Conservation (phyloP, 768 basidiomycete species). For the Termitomyces sp. region DNA sequence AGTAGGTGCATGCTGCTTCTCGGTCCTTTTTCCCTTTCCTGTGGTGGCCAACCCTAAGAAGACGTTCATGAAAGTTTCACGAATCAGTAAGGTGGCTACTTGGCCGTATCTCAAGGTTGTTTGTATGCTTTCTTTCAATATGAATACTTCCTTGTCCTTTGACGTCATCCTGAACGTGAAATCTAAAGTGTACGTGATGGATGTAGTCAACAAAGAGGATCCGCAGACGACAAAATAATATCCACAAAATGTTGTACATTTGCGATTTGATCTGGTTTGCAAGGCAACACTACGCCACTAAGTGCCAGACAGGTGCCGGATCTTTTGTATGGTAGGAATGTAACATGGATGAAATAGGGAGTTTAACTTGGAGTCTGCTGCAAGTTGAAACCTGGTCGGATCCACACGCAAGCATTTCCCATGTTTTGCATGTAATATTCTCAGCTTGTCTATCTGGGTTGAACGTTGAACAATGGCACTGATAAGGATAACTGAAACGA, state of each 20-base stretch:
- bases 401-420: background rate
- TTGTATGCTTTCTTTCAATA: background rate
- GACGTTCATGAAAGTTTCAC: background rate
- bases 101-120: background rate
- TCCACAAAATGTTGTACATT: no score
- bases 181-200: background rate
- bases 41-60: background rate
- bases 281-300: no score
- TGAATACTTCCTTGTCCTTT: background rate
- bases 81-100: background rate
- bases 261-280: no score
- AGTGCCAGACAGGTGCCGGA: no score
- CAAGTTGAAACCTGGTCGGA: background rate
- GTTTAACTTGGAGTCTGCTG: background rate
- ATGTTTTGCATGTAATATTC: background rate
- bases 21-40: background rate
- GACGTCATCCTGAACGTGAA: background rate
- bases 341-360: no score
- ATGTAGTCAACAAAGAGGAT: no score
- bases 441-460: background rate
- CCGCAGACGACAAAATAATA: no score
- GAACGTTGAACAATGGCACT: no score
- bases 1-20: constrained; percentile 1
- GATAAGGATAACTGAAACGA: background rate
- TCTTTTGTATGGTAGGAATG: no score